Conservation (phyloP, 768 basidiomycete species). For the Neoboletus subvelutipes region DNA sequence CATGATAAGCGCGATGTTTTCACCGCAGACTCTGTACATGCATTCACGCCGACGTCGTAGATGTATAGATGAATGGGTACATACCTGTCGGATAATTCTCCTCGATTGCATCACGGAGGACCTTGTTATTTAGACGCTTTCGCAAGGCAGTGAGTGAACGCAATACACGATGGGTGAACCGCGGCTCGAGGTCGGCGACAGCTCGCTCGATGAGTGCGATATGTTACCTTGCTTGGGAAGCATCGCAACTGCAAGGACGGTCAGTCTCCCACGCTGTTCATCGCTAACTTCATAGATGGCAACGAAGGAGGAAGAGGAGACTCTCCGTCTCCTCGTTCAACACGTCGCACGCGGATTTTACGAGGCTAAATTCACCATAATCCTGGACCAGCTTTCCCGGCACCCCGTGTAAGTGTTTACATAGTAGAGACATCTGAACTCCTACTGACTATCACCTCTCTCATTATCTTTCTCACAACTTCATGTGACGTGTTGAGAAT, state of each 20-base stretch:
- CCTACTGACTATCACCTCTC: constrained; percentile 20
- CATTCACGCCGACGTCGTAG: constrained; percentile 9
- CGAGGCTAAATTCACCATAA: constrained; percentile 86
- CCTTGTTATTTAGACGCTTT: constrained; percentile 66
- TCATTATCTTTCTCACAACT: constrained; percentile 5
- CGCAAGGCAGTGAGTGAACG: constrained; percentile 77
- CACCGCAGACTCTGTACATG: constrained; percentile 50
- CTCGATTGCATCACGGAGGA: constrained; percentile 67
- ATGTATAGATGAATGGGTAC: constrained; percentile 10
- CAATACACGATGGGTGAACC: constrained; percentile 88
- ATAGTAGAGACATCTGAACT: constrained; percentile 26
- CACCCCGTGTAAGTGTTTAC: constrained; percentile 86
- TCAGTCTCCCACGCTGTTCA: too few species aligned
- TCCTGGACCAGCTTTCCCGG: constrained; percentile 90
- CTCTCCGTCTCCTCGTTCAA: constrained; percentile 84
- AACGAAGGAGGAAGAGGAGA: constrained; percentile 78
- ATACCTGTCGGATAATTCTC: constrained; percentile 69
- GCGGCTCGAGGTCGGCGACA: constrained; percentile 85
- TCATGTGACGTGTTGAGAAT: constrained; percentile 23
- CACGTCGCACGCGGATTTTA: constrained; percentile 94
- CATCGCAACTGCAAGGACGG: too few species aligned
- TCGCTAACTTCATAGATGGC: too few species aligned
- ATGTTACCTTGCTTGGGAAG: too few species aligned
- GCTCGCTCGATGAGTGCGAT: constrained; percentile 74
- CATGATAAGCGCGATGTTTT: constrained; percentile 61